Base-by-base conservation (phyloP, 768 basidiomycete genomes). In the Russula sp. region DNA sequence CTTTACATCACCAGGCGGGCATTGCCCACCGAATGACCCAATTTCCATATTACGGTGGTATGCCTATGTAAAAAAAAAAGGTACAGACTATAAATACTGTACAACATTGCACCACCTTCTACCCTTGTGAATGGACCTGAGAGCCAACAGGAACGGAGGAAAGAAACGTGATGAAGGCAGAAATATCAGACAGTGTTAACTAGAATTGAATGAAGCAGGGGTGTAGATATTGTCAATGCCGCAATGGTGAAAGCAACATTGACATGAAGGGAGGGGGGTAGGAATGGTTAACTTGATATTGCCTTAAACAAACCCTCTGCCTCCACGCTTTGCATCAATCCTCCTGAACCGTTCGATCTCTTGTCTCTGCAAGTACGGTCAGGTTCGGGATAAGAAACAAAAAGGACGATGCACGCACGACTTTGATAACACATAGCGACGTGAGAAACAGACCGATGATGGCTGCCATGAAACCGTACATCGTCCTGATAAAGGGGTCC, bases 311-410 rank as follows among this genome's bases (percentile, higher is more conserved):
- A 96, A 96, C 64, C 90, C 89, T 64, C 79, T 76, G 53, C 91
- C 90, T 65, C 90, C 92, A 65, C 90, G 86, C 75, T 95, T 96
- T 59, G 83, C 83, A 67, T 95, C 92, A 65, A 96, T 95, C 75
- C 80, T 88, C 78, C 83, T 85, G 80, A 96, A 95, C 39, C 93
- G 85, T 67, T 88, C 87, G 59, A 82, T 78, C 73, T 93, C 86
- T 71, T 85, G 77, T 67, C 91, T 82, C 90, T 92, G 76, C 54
- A 61, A 38, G 10, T 42, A 60, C 41, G 25, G 46, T 60, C 9
- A 29, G 25, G 5, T 36, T 18, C 13, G 6, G 22, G 55, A 39
- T 0, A 22, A 41, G 18, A 45, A 25, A 34, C 3, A 25, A 8
- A 48, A 5, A n/a, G 11, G 53, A 55, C 22, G 43, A 29, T 39